Evolutionary conservation across 352 stramenopile genomes (phyloP), one percentile per base, ranked within the genome.

Genomic region (Phytopythium ostracodes): DNA sequence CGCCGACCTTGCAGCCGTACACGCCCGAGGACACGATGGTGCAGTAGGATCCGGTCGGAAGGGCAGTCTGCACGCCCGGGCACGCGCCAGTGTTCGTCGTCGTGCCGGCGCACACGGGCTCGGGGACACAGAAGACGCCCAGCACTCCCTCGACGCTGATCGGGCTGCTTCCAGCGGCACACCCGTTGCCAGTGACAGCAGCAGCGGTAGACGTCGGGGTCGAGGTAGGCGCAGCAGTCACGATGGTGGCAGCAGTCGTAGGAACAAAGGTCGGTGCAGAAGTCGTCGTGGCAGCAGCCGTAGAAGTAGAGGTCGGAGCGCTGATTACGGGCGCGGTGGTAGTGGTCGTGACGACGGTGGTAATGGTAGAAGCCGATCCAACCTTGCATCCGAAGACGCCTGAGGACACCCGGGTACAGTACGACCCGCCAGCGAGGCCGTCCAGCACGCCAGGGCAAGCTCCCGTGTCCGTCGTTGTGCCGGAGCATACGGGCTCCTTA

Each of bases 1-100:
- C n/a, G n/a, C n/a, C n/a, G n/a, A n/a, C n/a, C 43, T 63, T 63
- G 42, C 60, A 65, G 24, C 60, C 60, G 25, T 42, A 65, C 31
- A 64, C 47, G 14, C 59, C 59, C 2, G 47, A 44, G 46, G 27
- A n/a, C 15, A 64, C 59, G 20, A 31, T 60, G 29, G 36, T 40
- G 40, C 60, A 65, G 50, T 65, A 65, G 6, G 60, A 65, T 4
- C 60, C 60, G 27, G 20, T 22, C 8, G 33, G 35, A 4, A 65
- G 50, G 6, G 50, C 60, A n/a, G 17, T n/a, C 29, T 65, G 60
- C 7, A 38, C n/a, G 0, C 27, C 60, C 12, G 60, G 60, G 25
- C 60, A 65, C 11, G 40, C n/a, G 12, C 60, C 60, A 10, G 38
- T 29, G 29, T 53, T 46, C n/a, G 33, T 25, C 8, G 17, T 57